phyloP scores from a whole-genome alignment of 2,329 filamentous ascomycete genomes.

The Neonectria ditissima region DNA sequence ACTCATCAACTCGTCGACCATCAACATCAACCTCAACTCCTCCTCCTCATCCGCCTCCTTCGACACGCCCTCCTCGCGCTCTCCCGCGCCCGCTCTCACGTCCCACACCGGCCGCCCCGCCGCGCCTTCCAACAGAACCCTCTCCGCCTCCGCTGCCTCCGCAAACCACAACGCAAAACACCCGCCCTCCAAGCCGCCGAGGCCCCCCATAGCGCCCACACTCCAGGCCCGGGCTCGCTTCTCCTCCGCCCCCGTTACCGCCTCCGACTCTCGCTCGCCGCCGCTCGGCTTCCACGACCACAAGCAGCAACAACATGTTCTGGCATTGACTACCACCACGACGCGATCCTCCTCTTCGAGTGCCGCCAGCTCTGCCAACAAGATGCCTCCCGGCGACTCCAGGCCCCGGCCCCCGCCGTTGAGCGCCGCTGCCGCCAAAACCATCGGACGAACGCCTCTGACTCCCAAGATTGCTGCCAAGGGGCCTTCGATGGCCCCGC shows the following conservation, averaged over 20 bases:
- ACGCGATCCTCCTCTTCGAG: conserved; percentile 44
- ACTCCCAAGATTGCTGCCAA: conserved; percentile 68
- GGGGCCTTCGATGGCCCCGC: conserved; percentile 54
- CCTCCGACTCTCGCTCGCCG: conserved; percentile 36
- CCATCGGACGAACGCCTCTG: conserved; percentile 60
- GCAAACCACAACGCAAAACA: conserved; percentile 32
- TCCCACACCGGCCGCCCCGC: conserved; percentile 28
- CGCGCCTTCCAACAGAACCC: conserved; percentile 13
- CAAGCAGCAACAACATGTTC: conserved; percentile 46
- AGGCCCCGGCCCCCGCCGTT: conserved; percentile 77
- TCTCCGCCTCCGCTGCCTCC: conserved; percentile 25
- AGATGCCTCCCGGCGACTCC: conserved; percentile 63
- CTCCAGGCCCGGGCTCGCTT: conserved; percentile 37
- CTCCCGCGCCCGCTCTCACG: conserved; percentile 29
- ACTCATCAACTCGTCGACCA: conserved; percentile 38
- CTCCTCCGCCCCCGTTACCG: conserved; percentile 37
- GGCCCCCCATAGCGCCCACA: conserved; percentile 21
- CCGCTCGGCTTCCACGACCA: conserved; percentile 39
- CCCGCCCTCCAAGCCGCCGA: conserved; percentile 33
- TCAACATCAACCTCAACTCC: conserved; percentile 40
- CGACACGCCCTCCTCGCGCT: conserved; percentile 35
- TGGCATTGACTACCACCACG: conserved; percentile 47
- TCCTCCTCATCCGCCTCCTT: conserved; percentile 33
- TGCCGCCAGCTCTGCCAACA: conserved; percentile 40
- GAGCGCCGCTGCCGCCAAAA: conserved; percentile 70